Evolutionary conservation across 1,139 yeast genomes (phyloP).

Genomic region (Geotrichum europaeum): DNA sequence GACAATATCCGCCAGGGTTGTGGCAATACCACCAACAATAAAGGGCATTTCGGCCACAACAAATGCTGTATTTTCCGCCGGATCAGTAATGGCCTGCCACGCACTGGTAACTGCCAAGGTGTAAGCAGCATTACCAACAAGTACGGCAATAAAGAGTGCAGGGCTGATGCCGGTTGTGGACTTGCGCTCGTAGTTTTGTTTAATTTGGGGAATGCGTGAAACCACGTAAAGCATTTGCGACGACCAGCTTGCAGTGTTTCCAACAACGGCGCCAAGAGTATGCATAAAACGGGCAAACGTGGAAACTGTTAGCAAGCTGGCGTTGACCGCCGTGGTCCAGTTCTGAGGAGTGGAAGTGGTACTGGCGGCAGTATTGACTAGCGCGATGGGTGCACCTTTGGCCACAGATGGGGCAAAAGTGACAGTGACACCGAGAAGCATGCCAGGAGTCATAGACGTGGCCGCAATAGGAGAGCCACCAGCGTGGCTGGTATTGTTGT

Average conservation of each 20-base stretch:
- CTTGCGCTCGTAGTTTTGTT: constrained; percentile 61
- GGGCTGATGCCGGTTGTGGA: constrained; percentile 85
- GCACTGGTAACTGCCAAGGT: constrained; percentile 54
- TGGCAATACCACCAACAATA: constrained; percentile 74
- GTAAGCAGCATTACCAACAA: constrained; percentile 68
- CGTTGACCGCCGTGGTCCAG: not conserved
- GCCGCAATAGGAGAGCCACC: not conserved
- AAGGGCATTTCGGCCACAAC: constrained; percentile 69
- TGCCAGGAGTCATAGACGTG: constrained; percentile 16
- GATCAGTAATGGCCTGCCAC: constrained; percentile 50
- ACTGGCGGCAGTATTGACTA: not conserved
- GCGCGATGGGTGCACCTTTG: constrained; percentile 13
- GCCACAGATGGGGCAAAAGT: constrained; percentile 12
- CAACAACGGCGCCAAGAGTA: constrained; percentile 33
- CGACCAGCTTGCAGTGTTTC: constrained; percentile 68
- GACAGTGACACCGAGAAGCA: constrained; percentile 15
- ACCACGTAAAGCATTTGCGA: constrained; percentile 68
- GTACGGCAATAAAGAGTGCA: constrained; percentile 65
- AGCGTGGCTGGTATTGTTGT: not conserved
- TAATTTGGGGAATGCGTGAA: constrained; percentile 76
- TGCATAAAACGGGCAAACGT: not conserved
- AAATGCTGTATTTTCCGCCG: constrained; percentile 47
- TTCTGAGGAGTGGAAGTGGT: not conserved
- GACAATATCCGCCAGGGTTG: constrained; percentile 62
- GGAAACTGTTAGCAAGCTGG: not conserved